These are phyloP conservation scores for Parathielavia appendiculata DNA, from an alignment of 495 filamentous ascomycete genomes.

Conservation along the genomic window DNA sequence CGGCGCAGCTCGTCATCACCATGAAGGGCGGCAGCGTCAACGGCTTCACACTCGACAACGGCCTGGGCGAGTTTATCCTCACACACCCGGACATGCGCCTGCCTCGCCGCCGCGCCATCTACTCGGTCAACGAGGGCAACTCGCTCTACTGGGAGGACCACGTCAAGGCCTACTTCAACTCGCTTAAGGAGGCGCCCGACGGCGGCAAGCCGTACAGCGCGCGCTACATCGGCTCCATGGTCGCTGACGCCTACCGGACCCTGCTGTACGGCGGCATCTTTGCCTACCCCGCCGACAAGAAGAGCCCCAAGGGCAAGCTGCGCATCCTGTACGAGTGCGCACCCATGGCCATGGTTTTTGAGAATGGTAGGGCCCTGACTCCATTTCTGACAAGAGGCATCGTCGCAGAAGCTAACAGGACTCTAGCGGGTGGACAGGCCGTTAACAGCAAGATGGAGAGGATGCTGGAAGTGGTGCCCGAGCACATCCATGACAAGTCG, in stretches of 20 bases:
- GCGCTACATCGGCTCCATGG: conserved; percentile 95
- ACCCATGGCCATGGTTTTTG: conserved; percentile 98
- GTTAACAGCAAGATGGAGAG: conserved; percentile 82
- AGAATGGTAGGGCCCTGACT: conserved; percentile 64
- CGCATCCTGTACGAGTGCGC: conserved; percentile 98
- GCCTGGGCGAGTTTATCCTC: conserved; percentile 95
- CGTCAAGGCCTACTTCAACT: conserved; percentile 81
- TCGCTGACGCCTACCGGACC: conserved; percentile 95
- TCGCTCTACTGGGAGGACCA: conserved; percentile 91
- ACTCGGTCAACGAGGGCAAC: conserved; percentile 98
- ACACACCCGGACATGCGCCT: conserved; percentile 93
- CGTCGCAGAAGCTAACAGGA: conserved; percentile 17
- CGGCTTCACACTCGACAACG: conserved; percentile 94
- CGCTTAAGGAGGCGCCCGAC: conserved; percentile 67
- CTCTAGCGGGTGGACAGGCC: conserved; percentile 78
- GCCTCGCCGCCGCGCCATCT: conserved; percentile 75
- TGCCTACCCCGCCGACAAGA: conserved; percentile 95
- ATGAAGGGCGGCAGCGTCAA: conserved; percentile 93
- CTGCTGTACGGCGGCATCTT: conserved; percentile 94
- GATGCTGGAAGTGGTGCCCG: conserved; percentile 83
- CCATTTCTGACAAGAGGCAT: too few species aligned
- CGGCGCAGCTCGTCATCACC: conserved; percentile 90
- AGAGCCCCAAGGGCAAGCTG: conserved; percentile 96
- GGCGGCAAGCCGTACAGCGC: conserved; percentile 86
- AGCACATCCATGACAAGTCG: conserved; percentile 91